phyloP scores from a whole-genome alignment of 208 protist species.

The Wallacemonas sp. region DNA sequence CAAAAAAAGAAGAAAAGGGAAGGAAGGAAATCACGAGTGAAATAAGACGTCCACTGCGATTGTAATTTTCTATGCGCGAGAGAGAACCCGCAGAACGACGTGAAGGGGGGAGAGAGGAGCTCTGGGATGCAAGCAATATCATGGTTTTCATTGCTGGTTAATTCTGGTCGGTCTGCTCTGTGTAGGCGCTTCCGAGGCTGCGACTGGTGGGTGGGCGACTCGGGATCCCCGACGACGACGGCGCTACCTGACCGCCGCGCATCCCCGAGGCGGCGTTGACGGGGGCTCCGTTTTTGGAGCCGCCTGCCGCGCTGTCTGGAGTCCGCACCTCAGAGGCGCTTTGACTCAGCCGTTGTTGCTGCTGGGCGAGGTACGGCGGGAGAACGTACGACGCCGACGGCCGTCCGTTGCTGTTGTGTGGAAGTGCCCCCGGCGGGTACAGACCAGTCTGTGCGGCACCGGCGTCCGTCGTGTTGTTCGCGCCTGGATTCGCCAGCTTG shows the following conservation, averaged over 20 bases:
- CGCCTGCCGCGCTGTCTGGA: background rate
- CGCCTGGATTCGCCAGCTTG: background rate
- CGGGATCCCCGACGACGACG: background rate
- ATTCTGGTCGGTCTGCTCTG: background rate
- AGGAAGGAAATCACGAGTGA: no score
- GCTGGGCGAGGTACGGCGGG: background rate
- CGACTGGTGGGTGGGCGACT: background rate
- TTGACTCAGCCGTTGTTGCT: slow-evolving; percentile 13
- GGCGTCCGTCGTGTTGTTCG: no score
- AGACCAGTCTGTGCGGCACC: no score
- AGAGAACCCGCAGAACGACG: no score
- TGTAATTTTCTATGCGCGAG: no score
- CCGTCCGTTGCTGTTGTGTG: background rate
- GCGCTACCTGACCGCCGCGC: background rate
- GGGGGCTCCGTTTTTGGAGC: background rate
- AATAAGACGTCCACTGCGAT: no score
- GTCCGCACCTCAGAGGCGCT: background rate
- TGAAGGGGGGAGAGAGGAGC: no score
- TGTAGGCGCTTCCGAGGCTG: background rate
- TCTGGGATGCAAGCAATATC: no score
- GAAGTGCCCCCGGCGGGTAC: no score
- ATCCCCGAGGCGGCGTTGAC: background rate
- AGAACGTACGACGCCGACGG: slow-evolving; percentile 12
- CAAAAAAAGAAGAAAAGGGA: no score
- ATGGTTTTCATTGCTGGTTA: background rate